phyloP scores from a whole-genome alignment of 148 eudicot genomes.

The Chenopodium album region DNA sequence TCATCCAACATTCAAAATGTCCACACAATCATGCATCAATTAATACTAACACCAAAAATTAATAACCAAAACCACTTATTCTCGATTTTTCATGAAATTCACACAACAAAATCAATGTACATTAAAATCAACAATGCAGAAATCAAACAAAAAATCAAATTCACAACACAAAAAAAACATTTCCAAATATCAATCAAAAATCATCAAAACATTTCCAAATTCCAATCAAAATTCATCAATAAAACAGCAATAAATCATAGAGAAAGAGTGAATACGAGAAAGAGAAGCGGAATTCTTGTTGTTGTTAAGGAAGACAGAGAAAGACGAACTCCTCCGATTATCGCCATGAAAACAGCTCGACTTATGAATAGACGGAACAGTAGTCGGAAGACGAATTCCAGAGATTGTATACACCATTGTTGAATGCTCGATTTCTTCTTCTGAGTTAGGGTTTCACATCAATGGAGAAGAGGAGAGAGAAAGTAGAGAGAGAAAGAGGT shows the following conservation, averaged over 20 bases:
- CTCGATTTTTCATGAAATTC: background rate
- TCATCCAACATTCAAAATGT: background rate
- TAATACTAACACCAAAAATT: background rate
- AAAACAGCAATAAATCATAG: background rate
- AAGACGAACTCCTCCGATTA: constrained; percentile 25
- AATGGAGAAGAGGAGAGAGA: background rate
- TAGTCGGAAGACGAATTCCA: constrained; percentile 53
- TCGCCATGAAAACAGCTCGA: constrained; percentile 34
- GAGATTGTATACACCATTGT: constrained; percentile 66
- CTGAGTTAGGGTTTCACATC: constrained; percentile 12
- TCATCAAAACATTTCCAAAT: background rate
- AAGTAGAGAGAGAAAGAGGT: background rate
- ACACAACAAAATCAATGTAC: background rate
- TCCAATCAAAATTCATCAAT: background rate
- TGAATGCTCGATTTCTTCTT: background rate
- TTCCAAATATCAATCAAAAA: background rate
- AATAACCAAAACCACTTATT: background rate
- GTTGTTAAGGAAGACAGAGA: constrained; percentile 36
- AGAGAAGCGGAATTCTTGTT: constrained; percentile 22
- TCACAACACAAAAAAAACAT: no score
- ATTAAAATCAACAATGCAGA: background rate
- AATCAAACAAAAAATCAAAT: background rate
- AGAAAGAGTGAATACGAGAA: constrained; percentile 6
- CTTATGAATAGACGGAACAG: constrained; percentile 36
- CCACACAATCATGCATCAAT: background rate